Evolutionary conservation across 2,329 filamentous ascomycete genomes (phyloP), one percentile per base, ranked within the genome.

Genomic region (Penicillium nordicum): DNA sequence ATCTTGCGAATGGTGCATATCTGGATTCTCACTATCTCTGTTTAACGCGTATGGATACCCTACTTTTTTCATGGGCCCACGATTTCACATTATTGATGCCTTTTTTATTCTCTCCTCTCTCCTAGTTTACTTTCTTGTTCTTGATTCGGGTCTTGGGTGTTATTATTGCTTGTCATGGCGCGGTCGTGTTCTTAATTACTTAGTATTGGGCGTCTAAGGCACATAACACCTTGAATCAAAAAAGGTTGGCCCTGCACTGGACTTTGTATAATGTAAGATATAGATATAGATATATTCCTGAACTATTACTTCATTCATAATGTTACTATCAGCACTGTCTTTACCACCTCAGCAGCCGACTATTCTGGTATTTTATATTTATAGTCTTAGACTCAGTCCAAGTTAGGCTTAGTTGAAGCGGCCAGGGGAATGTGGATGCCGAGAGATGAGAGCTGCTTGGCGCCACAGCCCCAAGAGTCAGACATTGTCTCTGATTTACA

Each of bases 11-110:
- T n/a, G 36, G 50, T 37, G 30, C 50, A 43, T 42, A 29, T n/a
- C 14, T 32, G 25, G 29, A 27, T 40, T 48, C 10, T 49, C 32
- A 30, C 25, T 18, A 6, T 38, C 23, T 44, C n/a, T 43, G 42
- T 36, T 43, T 41, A 37, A 43, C 8, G 38, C 14, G 38, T 55
- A 54, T 54, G 44, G 34, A 57, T 54, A 57, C 44, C 55, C 55
- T 41, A 7, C n/a, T 46, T 52, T 21, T 16, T 16, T 46, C 8
- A 55, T 46, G 34, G 21, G 42, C 27, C 29, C 12, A 34, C 14
- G 14, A 14, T 43, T 21, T 53, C 29, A 27, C 40, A 32, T 34
- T 37, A 40, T 50, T 50, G 4, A 16, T 30, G 12, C 8, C n/a
- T 40, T 3, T 21, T n/a, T 18, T 18, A 1, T 18, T 18, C 36